Evolutionary conservation across 2,329 filamentous ascomycete species (phyloP), one percentile per base, ranked within the genome.

Genomic region (Hypoxylon sp.): DNA sequence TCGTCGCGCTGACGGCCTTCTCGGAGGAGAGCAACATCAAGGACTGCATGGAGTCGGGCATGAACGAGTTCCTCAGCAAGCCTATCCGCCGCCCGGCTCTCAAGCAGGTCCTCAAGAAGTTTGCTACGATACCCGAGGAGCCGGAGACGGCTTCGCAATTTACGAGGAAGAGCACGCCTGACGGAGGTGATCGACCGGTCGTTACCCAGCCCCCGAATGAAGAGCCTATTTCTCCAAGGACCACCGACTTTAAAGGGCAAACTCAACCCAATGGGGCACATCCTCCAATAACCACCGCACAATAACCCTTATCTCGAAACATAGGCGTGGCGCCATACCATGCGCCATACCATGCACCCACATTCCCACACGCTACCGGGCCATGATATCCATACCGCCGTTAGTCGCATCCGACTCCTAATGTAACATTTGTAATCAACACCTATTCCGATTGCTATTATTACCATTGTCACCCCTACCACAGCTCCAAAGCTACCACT

Each of bases 1-100:
- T 97, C 64, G 93, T 97, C 13, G 94, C 94, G 0, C 80, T 97
- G 46, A 97, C 93, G 10, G 94, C 94, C 2, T 97, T 97, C 72
- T 89, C 92, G 0, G 93, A 97, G 73, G 93, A 97, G 75, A 93
- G 89, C 77, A 97, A 97, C 71, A 88, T 94, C 46, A 91, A 89
- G 76, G 91, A 94, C 74, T 92, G 91, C 76, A 90, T 95, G 76
- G 92, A 94, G 62, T 93, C 89, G 1, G 94, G 94, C 57, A 97
- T 97, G 93, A 87, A 97, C 73, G 93, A 93, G 79, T 97, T 97
- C 76, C 82, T 97, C 17, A 83, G 84, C 72, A 90, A 90, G 70
- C 87, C 87, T 0, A 96, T 97, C 67, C 86, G 91, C 50, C 82
- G 93, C n/a, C 92, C 91, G 1, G 91, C 91, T 4, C 82, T 97